Evolutionary conservation across 1,139 yeast species (phyloP).

Genomic region (Hyphopichia pseudoburtonii): DNA sequence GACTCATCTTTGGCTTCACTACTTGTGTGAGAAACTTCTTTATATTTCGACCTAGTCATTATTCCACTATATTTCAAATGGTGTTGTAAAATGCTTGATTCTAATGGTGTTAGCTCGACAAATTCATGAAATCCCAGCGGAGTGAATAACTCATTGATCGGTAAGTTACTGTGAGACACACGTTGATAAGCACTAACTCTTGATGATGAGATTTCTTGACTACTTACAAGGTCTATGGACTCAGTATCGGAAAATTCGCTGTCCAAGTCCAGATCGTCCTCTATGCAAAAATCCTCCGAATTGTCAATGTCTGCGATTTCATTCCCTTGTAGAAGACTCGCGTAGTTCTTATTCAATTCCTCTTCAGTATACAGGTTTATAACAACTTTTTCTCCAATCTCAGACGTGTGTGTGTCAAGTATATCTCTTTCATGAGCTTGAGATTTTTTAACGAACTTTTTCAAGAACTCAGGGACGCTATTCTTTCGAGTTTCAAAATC

Average conservation of each 20-base stretch:
- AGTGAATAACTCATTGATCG: conserved; percentile 29
- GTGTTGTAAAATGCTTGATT: conserved; percentile 28
- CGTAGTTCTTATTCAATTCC: conserved; percentile 20
- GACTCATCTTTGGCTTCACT: conserved; percentile 20
- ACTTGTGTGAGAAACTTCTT: conserved; percentile 12
- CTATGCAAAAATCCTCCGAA: conserved; percentile 42
- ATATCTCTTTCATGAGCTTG: neutral
- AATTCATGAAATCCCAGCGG: conserved; percentile 31
- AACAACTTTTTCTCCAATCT: conserved; percentile 10
- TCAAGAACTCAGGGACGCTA: conserved; percentile 27
- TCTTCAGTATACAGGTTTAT: conserved; percentile 26
- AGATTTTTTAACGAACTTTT: conserved; percentile 17
- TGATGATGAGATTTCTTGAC: neutral
- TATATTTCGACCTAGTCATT: conserved; percentile 46
- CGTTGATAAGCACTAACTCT: conserved; percentile 6
- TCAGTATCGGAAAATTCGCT: conserved; percentile 19
- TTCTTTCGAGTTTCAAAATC: conserved; percentile 21
- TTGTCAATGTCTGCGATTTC: conserved; percentile 47
- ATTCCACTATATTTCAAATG: conserved; percentile 33
- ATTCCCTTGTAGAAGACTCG: conserved; percentile 23
- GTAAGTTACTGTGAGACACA: conserved; percentile 11
- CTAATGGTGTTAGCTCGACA: conserved; percentile 20
- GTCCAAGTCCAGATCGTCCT: conserved; percentile 22
- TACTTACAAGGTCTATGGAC: conserved; percentile 7
- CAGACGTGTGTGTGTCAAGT: neutral